Evolutionary conservation across 352 stramenopile genomes (phyloP).

Genomic region (Globisporangium okanoganense): DNA sequence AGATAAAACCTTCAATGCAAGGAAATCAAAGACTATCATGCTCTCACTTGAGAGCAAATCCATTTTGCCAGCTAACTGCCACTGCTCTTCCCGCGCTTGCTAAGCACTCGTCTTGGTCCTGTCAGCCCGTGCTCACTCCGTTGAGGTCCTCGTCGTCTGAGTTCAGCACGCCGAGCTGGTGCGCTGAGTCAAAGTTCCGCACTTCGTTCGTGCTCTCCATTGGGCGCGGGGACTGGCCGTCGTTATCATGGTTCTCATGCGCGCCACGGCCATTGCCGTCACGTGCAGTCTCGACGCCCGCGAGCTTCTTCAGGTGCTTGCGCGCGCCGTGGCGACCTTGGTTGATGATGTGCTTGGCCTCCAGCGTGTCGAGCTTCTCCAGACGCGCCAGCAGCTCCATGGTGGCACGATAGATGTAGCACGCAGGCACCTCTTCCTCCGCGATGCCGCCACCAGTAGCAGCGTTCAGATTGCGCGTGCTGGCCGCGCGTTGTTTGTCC

Average conservation of each 20-base stretch:
- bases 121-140: background rate
- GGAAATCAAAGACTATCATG: too few relatives aligned
- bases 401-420: slow-evolving; percentile 44
- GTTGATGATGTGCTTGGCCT: slow-evolving; percentile 44
- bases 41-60: too few relatives aligned
- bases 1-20: too few relatives aligned
- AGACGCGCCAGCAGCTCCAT: slow-evolving; percentile 51
- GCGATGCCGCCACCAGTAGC: slow-evolving; percentile 22
- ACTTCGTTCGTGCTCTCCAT: slow-evolving; percentile 11
- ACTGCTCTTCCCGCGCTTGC: background rate
- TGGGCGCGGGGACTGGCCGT: background rate
- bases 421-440: slow-evolving; percentile 40
- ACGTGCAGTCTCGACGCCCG: slow-evolving; percentile 10
- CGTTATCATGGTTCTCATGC: background rate
- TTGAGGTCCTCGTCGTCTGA: slow-evolving; percentile 5
- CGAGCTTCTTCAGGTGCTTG: slow-evolving; percentile 17
- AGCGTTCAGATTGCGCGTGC: background rate
- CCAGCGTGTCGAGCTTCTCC: slow-evolving; percentile 35
- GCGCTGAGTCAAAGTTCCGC: slow-evolving; percentile 16
- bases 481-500: background rate
- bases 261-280: background rate
- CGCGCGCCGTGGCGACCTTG: slow-evolving; percentile 36
- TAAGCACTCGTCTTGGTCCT: background rate
- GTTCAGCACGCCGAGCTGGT: background rate
- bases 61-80: background rate